These are phyloP conservation scores for Sphaerosporella brunnea DNA, from an alignment of 495 filamentous ascomycete species.

Conservation along the genomic window DNA sequence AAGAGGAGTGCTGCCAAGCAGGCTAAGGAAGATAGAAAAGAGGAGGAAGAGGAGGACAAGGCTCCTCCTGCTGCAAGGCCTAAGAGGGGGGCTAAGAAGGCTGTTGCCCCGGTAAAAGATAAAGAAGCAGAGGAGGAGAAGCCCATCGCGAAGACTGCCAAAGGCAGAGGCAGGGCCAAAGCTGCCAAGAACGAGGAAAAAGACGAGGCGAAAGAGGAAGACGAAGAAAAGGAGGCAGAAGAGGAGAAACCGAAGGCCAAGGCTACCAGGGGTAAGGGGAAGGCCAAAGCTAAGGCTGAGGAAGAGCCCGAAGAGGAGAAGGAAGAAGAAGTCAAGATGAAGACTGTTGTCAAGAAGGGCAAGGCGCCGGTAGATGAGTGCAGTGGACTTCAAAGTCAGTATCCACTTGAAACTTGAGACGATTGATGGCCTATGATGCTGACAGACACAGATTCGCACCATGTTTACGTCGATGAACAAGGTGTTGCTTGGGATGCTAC, in stretches of 20 bases:
- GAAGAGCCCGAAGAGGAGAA: constrained; percentile 31
- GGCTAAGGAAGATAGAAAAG: constrained; percentile 4
- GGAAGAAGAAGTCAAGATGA: constrained; percentile 34
- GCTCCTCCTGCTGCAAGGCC: background rate
- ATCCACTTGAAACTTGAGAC: background rate
- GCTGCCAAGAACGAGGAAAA: constrained; percentile 11
- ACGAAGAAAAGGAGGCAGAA: constrained; percentile 25
- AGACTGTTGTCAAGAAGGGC: constrained; percentile 30
- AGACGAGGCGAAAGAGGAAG: constrained; percentile 22
- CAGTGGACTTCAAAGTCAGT: constrained; percentile 14
- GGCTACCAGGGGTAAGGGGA: constrained; percentile 16
- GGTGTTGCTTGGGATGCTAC: constrained; percentile 49
- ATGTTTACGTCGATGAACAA: constrained; percentile 46
- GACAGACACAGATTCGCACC: constrained; percentile 23
- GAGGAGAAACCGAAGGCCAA: constrained; percentile 32
- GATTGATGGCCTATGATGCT: background rate
- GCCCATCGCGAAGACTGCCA: background rate
- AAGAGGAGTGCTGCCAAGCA: background rate
- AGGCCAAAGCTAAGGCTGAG: constrained; percentile 8
- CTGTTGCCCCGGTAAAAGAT: constrained; percentile 13
- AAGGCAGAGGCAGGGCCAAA: constrained; percentile 1
- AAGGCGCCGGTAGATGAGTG: constrained; percentile 34
- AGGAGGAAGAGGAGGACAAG: constrained; percentile 14
- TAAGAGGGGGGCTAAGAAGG: constrained; percentile 1
- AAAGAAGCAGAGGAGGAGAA: background rate